A percentile compares a stretch with the other conserved stretches of the same genome.
Evolutionary conservation across 2,329 filamentous ascomycete genomes (phyloP).

Genomic region (Coniochaeta sp.): DNA sequence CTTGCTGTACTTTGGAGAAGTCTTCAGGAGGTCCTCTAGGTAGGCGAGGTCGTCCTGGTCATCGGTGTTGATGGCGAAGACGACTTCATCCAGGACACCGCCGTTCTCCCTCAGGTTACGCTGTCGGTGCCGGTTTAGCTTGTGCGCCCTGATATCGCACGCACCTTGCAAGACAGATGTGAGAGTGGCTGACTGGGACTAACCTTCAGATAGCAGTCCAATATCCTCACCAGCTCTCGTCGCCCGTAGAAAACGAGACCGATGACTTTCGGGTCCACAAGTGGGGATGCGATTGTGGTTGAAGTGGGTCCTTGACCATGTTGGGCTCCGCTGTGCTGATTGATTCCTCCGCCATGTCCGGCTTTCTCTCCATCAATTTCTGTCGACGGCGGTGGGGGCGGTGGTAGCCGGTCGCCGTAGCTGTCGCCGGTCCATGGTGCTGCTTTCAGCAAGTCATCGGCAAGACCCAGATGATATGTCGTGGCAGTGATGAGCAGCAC

Average conservation of each 20-base stretch:
- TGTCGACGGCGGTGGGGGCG: not conserved
- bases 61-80: conserved; percentile 38
- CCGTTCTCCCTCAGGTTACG: conserved; percentile 37
- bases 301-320: not conserved
- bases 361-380: not conserved
- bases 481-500: not conserved
- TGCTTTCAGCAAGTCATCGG: not conserved
- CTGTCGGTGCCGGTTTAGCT: too few species aligned
- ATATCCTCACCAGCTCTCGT: conserved; percentile 32
- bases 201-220: conserved; percentile 39
- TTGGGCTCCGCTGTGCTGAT: not conserved
- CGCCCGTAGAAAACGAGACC: conserved; percentile 40
- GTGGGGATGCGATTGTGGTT: not conserved
- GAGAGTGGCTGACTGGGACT: not conserved
- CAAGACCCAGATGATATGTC: not conserved
- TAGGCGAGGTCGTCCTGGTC: conserved; percentile 30
- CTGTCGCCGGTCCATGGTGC: not conserved
- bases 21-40: conserved; percentile 29
- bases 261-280: conserved; percentile 25
- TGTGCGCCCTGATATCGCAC: too few species aligned
- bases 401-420: not conserved
- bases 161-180: not conserved
- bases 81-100: conserved; percentile 36
- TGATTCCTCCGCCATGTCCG: too few species aligned
- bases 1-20: conserved; percentile 28